A percentile compares a stretch with the other conserved stretches of the same genome.
Conservation (phyloP, 768 basidiomycete species). For the Hydnum rufescens region DNA sequence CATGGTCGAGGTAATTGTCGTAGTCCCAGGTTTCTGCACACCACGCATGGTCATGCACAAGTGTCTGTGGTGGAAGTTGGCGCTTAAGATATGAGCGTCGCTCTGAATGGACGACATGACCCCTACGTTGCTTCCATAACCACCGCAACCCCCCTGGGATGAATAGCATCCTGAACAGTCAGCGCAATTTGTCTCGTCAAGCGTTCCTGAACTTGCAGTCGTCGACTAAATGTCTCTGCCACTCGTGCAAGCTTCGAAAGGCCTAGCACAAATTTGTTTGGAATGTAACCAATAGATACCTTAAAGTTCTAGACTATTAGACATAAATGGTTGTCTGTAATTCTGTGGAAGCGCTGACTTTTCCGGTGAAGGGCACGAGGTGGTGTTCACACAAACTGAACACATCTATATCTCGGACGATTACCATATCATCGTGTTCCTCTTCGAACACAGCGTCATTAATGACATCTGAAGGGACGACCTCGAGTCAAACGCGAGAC, state of each 20-base stretch:
- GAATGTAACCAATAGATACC: slow-evolving; percentile 97
- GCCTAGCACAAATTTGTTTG: slow-evolving; percentile 83
- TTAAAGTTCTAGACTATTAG: slow-evolving; percentile 16
- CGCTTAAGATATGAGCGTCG: not conserved
- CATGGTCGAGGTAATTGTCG: slow-evolving; percentile 95
- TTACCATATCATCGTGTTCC: slow-evolving; percentile 99
- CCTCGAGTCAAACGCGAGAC: not conserved
- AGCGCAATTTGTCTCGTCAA: slow-evolving; percentile 94
- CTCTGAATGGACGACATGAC: slow-evolving; percentile 10
- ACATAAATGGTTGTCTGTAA: not conserved
- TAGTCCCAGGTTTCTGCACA: slow-evolving; percentile 92
- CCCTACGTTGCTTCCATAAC: slow-evolving; percentile 98
- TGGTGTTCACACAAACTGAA: slow-evolving; percentile 98
- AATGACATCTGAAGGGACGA: slow-evolving; percentile 54
- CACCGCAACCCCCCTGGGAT: slow-evolving; percentile 92
- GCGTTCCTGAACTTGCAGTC: slow-evolving; percentile 94
- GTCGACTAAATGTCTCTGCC: slow-evolving; percentile 89
- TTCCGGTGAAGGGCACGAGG: slow-evolving; percentile 92
- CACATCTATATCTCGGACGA: slow-evolving; percentile 92
- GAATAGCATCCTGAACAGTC: slow-evolving; percentile 95
- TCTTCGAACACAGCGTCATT: slow-evolving; percentile 97
- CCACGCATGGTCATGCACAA: slow-evolving; percentile 99
- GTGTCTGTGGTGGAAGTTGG: slow-evolving; percentile 32
- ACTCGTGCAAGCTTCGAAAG: slow-evolving; percentile 92
- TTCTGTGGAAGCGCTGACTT: slow-evolving; percentile 28